phyloP scores from a whole-genome alignment of 108 stramenopile species.

The Mayamaea pseudoterrestris region DNA sequence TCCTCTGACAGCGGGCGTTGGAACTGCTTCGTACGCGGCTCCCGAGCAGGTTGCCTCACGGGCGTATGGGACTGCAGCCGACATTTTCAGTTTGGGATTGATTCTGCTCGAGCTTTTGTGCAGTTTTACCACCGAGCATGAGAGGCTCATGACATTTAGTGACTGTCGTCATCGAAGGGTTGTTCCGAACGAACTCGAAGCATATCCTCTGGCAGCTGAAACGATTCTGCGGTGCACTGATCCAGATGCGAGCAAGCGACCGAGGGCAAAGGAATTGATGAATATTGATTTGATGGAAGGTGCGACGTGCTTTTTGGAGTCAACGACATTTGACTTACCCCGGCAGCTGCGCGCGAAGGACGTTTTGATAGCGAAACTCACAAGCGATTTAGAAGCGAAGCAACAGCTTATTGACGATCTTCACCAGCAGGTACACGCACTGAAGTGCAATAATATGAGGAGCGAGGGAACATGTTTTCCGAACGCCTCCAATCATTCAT shows the following conservation, averaged over 20 bases:
- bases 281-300: no score
- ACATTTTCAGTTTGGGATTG: slow-evolving; percentile 88
- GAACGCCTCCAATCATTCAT: no score
- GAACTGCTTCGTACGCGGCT: slow-evolving; percentile 89
- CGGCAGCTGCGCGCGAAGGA: no score
- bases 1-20: slow-evolving; percentile 76
- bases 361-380: no score
- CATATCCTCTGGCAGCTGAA: slow-evolving; percentile 37
- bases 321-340: no score
- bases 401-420: no score
- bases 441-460: no score
- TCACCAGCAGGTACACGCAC: no score
- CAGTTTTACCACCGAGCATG: slow-evolving; percentile 80
- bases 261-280: slow-evolving; percentile 44
- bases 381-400: no score
- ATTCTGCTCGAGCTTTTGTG: slow-evolving; percentile 89
- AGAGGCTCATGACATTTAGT: slow-evolving; percentile 63
- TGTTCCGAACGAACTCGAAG: slow-evolving; percentile 20
- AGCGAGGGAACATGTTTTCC: no score
- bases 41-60: slow-evolving; percentile 77
- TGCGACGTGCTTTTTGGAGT: no score
- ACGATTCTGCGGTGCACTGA: slow-evolving; percentile 55
- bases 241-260: slow-evolving; percentile 33
- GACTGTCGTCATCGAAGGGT: slow-evolving; percentile 38
- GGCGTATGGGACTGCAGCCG: slow-evolving; percentile 76